These are phyloP conservation scores for Malus domestica DNA, from an alignment of 306 rosid species.

Conservation along the genomic window ASM211411v1 NC_041795.1:30478501-30479000, in stretches of 20 bases:
- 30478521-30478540: slow-evolving; percentile 43
- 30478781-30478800: not conserved
- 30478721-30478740: not conserved
- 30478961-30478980: not conserved
- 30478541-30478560: slow-evolving; percentile 64
- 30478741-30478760: not conserved
- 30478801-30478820: not conserved
- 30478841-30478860: no score
- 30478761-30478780: not conserved
- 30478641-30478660: slow-evolving; percentile 59
- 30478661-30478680: not conserved
- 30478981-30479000: not conserved
- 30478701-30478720: not conserved
- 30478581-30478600: slow-evolving; percentile 60
- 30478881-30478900: not conserved
- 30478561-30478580: slow-evolving; percentile 68
- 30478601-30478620: slow-evolving; percentile 66
- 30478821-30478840: not conserved
- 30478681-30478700: not conserved
- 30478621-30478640: slow-evolving; percentile 81
- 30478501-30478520: slow-evolving; percentile 17
- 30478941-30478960: not conserved
- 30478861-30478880: not conserved
- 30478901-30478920: not conserved
- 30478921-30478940: not conserved